A percentile compares a stretch with the other conserved stretches of the same genome.
Evolutionary conservation across 441 rosid species (phyloP).

Genomic region (Manihot esculenta): DNA sequence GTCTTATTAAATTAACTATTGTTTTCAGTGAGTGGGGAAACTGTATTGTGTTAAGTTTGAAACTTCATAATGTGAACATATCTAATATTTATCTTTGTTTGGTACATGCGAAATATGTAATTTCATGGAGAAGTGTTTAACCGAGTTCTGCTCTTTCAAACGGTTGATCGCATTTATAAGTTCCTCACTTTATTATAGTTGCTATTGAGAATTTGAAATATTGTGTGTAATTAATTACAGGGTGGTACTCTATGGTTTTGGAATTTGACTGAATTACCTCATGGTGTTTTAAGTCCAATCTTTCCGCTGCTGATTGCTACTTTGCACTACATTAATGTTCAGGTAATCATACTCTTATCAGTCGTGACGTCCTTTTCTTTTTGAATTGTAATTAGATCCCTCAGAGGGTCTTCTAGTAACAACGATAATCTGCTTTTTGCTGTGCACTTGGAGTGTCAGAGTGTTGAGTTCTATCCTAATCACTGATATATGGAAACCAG

Average conservation of each 20-base stretch:
- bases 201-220: conserved; percentile 3
- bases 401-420: not conserved
- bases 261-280: conserved; percentile 68
- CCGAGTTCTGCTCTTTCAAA: not conserved
- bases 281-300: conserved; percentile 57
- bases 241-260: conserved; percentile 96
- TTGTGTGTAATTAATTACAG: conserved; percentile 45
- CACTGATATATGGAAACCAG: no score
- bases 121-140: not conserved
- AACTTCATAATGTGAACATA: not conserved
- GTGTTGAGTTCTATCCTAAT: not conserved
- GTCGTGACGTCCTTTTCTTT: not conserved
- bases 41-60: not conserved
- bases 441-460: not conserved
- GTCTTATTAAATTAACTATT: not conserved
- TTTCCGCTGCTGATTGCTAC: conserved; percentile 71
- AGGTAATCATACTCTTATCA: conserved; percentile 43
- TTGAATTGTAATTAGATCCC: not conserved
- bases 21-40: not conserved
- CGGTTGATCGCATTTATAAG: not conserved
- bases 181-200: not conserved
- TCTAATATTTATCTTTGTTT: not conserved
- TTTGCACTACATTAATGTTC: conserved; percentile 74
- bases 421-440: not conserved
- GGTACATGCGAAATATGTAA: not conserved